Conservation (phyloP, 306 rosid species). For the Vigna mungo region DNA sequence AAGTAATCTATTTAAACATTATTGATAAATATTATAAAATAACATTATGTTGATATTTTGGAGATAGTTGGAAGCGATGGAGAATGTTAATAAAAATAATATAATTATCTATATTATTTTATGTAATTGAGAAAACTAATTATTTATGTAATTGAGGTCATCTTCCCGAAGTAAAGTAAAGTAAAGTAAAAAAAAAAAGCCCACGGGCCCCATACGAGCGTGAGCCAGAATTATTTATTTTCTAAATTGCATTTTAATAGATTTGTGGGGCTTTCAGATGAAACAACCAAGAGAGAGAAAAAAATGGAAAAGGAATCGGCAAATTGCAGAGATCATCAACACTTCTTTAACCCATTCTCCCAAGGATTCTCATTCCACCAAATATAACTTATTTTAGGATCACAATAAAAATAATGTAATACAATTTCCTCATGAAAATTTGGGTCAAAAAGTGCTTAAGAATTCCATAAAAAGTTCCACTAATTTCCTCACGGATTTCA, state of each 20-base stretch:
- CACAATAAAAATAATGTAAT: not conserved
- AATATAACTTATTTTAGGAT: not conserved
- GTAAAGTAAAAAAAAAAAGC: constrained; percentile 13
- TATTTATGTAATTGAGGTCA: constrained; percentile 1
- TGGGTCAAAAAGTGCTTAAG: not conserved
- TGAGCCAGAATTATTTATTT: constrained; percentile 24
- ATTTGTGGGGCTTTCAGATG: constrained; percentile 7
- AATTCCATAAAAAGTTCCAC: not conserved
- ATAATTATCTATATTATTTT: no score
- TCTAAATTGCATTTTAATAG: not conserved
- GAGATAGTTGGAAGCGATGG: no score
- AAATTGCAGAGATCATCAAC: constrained; percentile 32
- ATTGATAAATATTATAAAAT: no score
- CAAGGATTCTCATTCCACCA: constrained; percentile 54
- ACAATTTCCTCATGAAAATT: no score
- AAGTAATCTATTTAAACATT: no score
- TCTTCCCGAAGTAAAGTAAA: constrained; percentile 17
- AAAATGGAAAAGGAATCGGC: not conserved
- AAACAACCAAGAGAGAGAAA: constrained; percentile 5
- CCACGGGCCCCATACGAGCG: constrained; percentile 24
- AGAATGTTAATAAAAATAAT: not conserved
- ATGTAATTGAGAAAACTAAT: not conserved
- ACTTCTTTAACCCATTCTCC: constrained; percentile 5
- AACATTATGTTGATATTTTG: no score
- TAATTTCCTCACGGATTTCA: no score